These are phyloP conservation scores for Tylopilus felleus DNA, from an alignment of 768 basidiomycete species.

Conservation along the genomic window DNA sequence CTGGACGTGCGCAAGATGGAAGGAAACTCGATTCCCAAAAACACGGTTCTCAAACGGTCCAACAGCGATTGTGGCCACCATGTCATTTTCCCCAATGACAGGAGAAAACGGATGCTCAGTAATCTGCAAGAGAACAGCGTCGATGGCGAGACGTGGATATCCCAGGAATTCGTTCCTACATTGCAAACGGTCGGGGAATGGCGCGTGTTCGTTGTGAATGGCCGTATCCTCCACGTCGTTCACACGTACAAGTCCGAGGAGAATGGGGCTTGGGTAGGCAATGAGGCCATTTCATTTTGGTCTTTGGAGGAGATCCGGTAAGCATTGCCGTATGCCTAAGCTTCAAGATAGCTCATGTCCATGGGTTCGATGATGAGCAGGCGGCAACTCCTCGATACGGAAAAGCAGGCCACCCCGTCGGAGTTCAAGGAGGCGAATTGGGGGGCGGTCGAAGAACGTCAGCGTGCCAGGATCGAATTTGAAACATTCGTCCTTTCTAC, in stretches of 20 bases:
- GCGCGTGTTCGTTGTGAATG: background rate
- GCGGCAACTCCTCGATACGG: no score
- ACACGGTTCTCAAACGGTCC: background rate
- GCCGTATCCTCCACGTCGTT: background rate
- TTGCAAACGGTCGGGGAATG: background rate
- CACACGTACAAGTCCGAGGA: background rate
- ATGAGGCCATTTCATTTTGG: background rate
- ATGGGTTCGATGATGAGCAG: no score
- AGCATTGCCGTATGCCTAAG: background rate
- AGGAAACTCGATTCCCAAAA: background rate
- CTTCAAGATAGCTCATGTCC: no score
- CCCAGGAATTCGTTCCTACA: background rate
- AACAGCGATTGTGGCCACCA: background rate
- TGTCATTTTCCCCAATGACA: background rate
- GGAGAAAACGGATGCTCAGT: background rate
- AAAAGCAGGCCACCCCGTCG: no score
- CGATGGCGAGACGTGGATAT: background rate
- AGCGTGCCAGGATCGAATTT: background rate
- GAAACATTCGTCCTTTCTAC: background rate
- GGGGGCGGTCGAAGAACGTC: background rate
- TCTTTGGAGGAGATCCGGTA: background rate
- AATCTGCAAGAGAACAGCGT: background rate
- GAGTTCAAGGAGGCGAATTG: no score
- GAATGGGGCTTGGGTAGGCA: background rate
- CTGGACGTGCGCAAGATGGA: background rate